Conservation (phyloP, 129 eudicot species). For the Ambrosia trifida region DNA sequence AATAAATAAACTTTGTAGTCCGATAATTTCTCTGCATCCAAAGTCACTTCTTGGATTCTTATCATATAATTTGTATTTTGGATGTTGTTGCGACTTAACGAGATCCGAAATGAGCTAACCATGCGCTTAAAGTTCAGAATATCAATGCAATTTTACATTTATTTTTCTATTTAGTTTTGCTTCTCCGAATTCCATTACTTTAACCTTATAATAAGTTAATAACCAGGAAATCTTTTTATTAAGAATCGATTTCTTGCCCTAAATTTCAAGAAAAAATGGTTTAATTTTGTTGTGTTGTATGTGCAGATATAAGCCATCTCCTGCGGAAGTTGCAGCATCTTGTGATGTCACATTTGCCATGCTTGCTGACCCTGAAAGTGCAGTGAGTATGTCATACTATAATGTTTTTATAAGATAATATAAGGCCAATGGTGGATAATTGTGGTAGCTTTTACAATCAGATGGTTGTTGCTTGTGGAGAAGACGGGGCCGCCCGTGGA, state of each 20-base stretch:
- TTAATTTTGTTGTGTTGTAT: slow-evolving; percentile 1
- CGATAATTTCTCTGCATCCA: background rate
- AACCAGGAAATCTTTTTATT: background rate
- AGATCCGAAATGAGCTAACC: background rate
- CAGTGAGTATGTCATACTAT: slow-evolving; percentile 67
- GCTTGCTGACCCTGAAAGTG: slow-evolving; percentile 99
- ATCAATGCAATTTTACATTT: background rate
- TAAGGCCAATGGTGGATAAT: slow-evolving; percentile 17
- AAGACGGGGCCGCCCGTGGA: slow-evolving; percentile 85
- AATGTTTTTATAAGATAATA: background rate
- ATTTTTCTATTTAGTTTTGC: background rate
- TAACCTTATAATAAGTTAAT: background rate
- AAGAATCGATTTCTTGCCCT: background rate
- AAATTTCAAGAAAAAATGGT: background rate
- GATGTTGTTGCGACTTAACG: background rate
- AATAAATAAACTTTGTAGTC: background rate
- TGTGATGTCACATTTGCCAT: slow-evolving; percentile 96
- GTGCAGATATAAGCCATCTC: slow-evolving; percentile 75
- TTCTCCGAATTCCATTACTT: background rate
- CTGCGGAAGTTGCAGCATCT: slow-evolving; percentile 92
- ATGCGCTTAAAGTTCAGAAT: background rate
- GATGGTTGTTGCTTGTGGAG: slow-evolving; percentile 89
- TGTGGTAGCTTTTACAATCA: slow-evolving; percentile 27
- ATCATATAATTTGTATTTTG: background rate
- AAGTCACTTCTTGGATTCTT: background rate